A percentile compares a stretch with the other conserved stretches of the same genome.
These are phyloP conservation scores for Stevia rebaudiana DNA, from an alignment of 140 eudicot genomes.

Conservation along the genomic window DNA sequence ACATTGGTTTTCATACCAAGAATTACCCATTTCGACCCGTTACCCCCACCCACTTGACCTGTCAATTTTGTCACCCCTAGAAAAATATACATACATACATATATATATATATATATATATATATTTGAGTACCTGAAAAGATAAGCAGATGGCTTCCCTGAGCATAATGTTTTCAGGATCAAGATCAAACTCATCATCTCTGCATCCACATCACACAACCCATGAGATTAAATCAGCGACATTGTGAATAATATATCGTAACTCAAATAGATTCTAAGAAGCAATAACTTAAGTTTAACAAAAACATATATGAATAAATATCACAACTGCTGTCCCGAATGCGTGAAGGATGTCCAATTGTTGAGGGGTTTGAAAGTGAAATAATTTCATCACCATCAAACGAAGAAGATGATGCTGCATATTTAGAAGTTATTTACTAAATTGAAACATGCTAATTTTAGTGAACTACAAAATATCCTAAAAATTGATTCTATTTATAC, in stretches of 20 bases:
- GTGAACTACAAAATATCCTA: not conserved
- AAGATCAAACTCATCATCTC: conserved; percentile 81
- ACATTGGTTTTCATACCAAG: too few species aligned
- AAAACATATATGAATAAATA: not conserved
- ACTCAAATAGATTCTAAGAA: not conserved
- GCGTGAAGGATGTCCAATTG: conserved; percentile 38
- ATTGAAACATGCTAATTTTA: not conserved
- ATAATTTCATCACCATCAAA: conserved; percentile 56
- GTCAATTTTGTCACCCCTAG: not conserved
- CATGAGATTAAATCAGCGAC: not conserved
- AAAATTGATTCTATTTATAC: conserved; percentile 17
- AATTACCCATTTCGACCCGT: not conserved
- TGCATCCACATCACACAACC: conserved; percentile 27
- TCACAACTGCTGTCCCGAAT: conserved; percentile 64
- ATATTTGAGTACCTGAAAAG: conserved; percentile 53
- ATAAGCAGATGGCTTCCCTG: conserved; percentile 95
- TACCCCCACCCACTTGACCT: not conserved
- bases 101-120: too few species aligned
- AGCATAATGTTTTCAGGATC: conserved; percentile 96
- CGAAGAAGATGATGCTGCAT: conserved; percentile 48
- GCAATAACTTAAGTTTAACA: not conserved
- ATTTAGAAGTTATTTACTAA: not conserved
- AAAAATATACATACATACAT: too few species aligned
- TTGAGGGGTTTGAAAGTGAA: conserved; percentile 41
- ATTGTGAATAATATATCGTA: too few species aligned